phyloP scores from a whole-genome alignment of 176 grass and related monocot genomes.

The Leersia perrieri region DNA sequence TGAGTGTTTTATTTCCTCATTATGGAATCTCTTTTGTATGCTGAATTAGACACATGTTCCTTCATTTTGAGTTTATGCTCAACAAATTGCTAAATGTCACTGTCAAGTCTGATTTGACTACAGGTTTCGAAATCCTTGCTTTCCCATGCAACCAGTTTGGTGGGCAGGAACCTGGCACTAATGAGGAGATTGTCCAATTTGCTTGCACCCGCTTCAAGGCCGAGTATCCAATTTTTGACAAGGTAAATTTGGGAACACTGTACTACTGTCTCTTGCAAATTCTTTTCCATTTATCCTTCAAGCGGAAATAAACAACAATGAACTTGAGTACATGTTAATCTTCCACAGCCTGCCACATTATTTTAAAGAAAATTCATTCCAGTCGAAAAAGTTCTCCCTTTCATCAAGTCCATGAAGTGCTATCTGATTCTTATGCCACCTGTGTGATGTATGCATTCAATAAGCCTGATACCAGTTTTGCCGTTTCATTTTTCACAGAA shows the following conservation, averaged over 20 bases:
- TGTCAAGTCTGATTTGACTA: conserved; percentile 14
- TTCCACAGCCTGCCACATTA: background rate
- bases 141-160: conserved; percentile 97
- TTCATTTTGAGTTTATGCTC: background rate
- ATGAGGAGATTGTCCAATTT: conserved; percentile 84
- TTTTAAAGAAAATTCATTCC: background rate
- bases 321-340: background rate
- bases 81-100: conserved; percentile 4
- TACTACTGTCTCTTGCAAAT: background rate
- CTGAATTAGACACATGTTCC: background rate
- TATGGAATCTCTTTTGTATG: conserved; percentile 1
- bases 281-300: background rate
- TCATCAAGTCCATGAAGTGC: background rate
- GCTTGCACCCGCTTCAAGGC: conserved; percentile 89
- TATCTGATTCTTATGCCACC: background rate
- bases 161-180: conserved; percentile 78
- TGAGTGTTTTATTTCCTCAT: conserved; percentile 21
- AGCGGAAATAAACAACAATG: background rate
- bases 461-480: background rate
- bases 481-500: background rate
- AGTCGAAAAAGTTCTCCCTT: background rate
- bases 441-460: background rate
- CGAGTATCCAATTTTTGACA: conserved; percentile 87
- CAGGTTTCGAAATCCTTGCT: conserved; percentile 89
- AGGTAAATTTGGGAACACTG: conserved; percentile 40